These are phyloP conservation scores for Stereocaulon alpinum DNA, from an alignment of 495 filamentous ascomycete species.

Conservation along the genomic window DNA sequence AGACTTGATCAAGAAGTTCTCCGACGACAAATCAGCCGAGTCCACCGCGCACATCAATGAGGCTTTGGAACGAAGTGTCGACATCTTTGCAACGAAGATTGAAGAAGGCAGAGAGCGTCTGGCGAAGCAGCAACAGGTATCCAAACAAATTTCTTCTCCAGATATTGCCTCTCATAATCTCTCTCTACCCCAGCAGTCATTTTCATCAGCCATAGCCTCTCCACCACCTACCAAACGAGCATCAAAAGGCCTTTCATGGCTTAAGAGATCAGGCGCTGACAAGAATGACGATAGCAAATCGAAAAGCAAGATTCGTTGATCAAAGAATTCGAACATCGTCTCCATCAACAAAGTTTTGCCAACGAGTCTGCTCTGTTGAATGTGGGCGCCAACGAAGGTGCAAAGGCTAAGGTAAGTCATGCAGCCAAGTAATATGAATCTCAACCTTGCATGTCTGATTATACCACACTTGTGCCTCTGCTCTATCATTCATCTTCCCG, in stretches of 20 bases:
- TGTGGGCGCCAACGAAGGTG: neutral
- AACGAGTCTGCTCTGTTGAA: neutral
- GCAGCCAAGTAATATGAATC: neutral
- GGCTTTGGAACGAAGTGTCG: conserved; percentile 20
- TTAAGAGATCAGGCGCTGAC: neutral
- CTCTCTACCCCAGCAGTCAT: conserved; percentile 1
- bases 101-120: conserved; percentile 39
- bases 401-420: conserved; percentile 10
- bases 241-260: neutral
- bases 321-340: conserved; percentile 45
- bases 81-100: conserved; percentile 35
- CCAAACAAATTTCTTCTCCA: conserved; percentile 13
- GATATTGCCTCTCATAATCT: neutral
- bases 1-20: conserved; percentile 10
- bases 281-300: conserved; percentile 35
- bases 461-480: neutral
- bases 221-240: neutral
- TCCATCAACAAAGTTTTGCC: conserved; percentile 29
- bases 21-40: neutral
- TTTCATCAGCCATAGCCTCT: neutral
- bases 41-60: neutral
- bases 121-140: conserved; percentile 40
- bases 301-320: conserved; percentile 50
- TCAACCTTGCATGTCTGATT: neutral
- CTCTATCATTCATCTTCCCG: neutral